Evolutionary conservation across 2,329 filamentous ascomycete genomes (phyloP).

Genomic region (Dichotomopilus funicola): DNA sequence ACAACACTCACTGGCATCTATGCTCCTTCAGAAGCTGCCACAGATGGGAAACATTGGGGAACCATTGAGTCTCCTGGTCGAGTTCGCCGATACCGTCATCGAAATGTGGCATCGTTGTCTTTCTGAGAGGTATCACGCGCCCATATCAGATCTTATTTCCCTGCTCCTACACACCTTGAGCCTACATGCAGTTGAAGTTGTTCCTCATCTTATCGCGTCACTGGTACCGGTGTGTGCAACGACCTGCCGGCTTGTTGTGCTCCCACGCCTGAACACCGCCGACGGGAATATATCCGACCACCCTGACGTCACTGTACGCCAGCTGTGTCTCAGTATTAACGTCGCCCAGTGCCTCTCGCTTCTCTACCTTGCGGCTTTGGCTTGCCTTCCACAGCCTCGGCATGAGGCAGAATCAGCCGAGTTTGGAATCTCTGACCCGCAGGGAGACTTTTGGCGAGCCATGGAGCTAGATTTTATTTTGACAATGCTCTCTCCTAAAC

Average conservation of each 20-base stretch:
- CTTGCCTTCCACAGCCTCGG: slow-evolving; percentile 42
- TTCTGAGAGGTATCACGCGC: slow-evolving; percentile 54
- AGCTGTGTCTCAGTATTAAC: slow-evolving; percentile 51
- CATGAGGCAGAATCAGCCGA: slow-evolving; percentile 19
- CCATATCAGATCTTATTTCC: slow-evolving; percentile 59
- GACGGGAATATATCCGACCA: slow-evolving; percentile 42
- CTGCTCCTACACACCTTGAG: slow-evolving; percentile 59
- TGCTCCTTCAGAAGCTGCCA: slow-evolving; percentile 62
- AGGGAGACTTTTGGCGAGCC: slow-evolving; percentile 56
- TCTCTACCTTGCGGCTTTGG: slow-evolving; percentile 56
- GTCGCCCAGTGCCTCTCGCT: slow-evolving; percentile 58
- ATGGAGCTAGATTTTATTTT: slow-evolving; percentile 62
- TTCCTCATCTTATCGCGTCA: slow-evolving; percentile 51
- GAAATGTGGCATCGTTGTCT: slow-evolving; percentile 63
- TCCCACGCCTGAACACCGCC: slow-evolving; percentile 46
- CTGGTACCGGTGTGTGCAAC: slow-evolving; percentile 51
- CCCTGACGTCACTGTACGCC: slow-evolving; percentile 36
- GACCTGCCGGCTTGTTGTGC: slow-evolving; percentile 54
- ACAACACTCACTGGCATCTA: slow-evolving; percentile 54
- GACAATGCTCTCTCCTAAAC: slow-evolving; percentile 60
- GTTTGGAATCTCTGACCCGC: slow-evolving; percentile 24
- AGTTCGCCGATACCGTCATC: slow-evolving; percentile 58
- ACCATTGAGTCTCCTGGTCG: slow-evolving; percentile 52
- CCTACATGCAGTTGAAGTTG: slow-evolving; percentile 52
- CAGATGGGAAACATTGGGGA: slow-evolving; percentile 43